Percentiles rank a stretch among this genome's conserved stretches.
These are phyloP conservation scores for Raddia guianensis DNA, from an alignment of 176 grass and related monocot genomes.

Conservation along the genomic window DNA sequence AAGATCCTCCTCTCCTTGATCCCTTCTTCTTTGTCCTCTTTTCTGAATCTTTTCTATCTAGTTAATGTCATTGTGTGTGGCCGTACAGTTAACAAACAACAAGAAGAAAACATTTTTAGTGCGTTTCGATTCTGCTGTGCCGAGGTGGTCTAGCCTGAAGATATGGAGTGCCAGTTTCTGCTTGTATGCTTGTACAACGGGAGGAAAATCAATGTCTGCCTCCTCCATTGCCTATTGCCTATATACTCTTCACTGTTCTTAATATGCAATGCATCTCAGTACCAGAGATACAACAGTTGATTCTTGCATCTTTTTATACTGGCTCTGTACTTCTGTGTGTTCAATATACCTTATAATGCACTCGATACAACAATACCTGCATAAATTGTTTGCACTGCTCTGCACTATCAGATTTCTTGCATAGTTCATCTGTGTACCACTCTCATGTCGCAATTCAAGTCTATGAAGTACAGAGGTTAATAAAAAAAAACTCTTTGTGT, in stretches of 20 bases:
- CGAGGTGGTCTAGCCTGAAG: slow-evolving; percentile 1
- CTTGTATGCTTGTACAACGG: slow-evolving; percentile 1
- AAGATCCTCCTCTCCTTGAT: slow-evolving; percentile 18
- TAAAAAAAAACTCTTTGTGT: not conserved
- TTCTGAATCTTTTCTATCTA: not conserved
- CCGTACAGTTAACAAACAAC: slow-evolving; percentile 40
- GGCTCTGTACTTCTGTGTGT: not conserved
- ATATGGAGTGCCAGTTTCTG: not conserved
- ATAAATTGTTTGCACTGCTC: slow-evolving; percentile 9
- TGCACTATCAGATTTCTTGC: not conserved
- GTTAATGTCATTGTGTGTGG: not conserved
- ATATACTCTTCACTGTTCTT: not conserved
- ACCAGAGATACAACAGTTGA: not conserved
- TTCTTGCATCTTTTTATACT: not conserved
- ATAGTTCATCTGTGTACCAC: not conserved
- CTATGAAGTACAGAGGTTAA: too few species aligned
- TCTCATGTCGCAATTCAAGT: not conserved
- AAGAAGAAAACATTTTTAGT: not conserved
- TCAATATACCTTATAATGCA: not conserved
- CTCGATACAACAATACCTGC: not conserved
- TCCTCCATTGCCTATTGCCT: not conserved
- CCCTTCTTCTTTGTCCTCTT: not conserved
- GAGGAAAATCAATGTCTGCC: not conserved
- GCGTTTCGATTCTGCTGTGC: not conserved
- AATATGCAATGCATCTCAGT: slow-evolving; percentile 13